Percentiles rank a stretch among this genome's conserved stretches.
Conservation (phyloP, 2,329 filamentous ascomycete species). For the Capronia epimyces region DNA sequence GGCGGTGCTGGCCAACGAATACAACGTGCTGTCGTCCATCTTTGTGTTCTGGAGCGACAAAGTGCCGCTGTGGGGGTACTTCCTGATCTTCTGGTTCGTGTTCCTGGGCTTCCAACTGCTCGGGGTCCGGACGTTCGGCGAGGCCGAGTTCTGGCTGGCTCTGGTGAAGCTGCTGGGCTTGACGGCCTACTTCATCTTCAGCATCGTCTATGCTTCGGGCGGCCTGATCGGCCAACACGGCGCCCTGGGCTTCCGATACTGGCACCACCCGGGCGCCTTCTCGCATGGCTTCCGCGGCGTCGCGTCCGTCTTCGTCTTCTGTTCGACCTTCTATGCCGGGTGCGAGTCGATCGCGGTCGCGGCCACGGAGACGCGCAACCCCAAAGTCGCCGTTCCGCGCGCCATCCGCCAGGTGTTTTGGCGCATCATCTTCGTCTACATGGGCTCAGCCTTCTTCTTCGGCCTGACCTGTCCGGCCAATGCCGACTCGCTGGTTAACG, state of each 20-base stretch:
- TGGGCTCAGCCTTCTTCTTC: constrained; percentile 69
- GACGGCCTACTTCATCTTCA: constrained; percentile 1
- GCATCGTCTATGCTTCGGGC: constrained; percentile 36
- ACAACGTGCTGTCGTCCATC: constrained; percentile 20
- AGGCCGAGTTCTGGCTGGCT: constrained; percentile 47
- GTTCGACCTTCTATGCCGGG: constrained; percentile 37
- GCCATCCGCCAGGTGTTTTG: constrained; percentile 41
- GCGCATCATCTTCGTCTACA: constrained; percentile 53
- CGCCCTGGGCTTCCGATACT: constrained; percentile 36
- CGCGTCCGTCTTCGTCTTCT: constrained; percentile 36
- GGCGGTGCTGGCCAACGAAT: constrained; percentile 23
- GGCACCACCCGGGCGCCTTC: constrained; percentile 35
- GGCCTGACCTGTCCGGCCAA: constrained; percentile 68
- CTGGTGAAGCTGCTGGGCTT: constrained; percentile 31
- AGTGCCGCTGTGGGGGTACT: constrained; percentile 45
- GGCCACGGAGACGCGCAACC: constrained; percentile 43
- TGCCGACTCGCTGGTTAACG: constrained; percentile 57
- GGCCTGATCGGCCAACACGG: constrained; percentile 28
- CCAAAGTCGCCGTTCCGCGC: constrained; percentile 42
- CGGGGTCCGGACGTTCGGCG: constrained; percentile 46
- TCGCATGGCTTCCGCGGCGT: constrained; percentile 36
- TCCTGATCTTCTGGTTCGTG: constrained; percentile 44
- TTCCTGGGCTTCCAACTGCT: constrained; percentile 42
- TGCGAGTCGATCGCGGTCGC: constrained; percentile 43
- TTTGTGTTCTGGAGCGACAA: constrained; percentile 45